These are phyloP conservation scores for Dioscorea dumetorum DNA, from an alignment of 106 monocot species.

Conservation along the genomic window DNA sequence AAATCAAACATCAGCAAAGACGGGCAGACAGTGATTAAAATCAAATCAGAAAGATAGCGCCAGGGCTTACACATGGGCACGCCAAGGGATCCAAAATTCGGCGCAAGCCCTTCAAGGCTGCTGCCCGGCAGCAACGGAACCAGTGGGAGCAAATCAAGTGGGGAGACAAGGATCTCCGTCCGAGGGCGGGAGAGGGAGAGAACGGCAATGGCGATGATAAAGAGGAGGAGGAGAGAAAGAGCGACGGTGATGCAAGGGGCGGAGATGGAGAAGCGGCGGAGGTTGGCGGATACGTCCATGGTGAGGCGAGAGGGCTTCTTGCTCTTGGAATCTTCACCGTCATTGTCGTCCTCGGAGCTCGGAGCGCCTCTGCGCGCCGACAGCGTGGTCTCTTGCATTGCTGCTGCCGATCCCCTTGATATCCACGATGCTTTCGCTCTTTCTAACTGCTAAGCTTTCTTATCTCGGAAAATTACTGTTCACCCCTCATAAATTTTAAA, in stretches of 20 bases:
- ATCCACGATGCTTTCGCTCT: too few relatives aligned
- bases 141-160: slow-evolving; percentile 21
- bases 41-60: too few relatives aligned
- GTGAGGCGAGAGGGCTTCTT: slow-evolving; percentile 25
- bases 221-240: slow-evolving; percentile 17
- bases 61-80: slow-evolving; percentile 84
- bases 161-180: slow-evolving; percentile 30
- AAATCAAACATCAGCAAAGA: too few relatives aligned
- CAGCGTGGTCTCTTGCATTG: slow-evolving; percentile 49
- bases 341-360: slow-evolving; percentile 11
- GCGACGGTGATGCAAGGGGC: slow-evolving; percentile 13
- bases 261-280: slow-evolving; percentile 9
- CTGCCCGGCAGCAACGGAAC: slow-evolving; percentile 18
- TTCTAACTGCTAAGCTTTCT: too few relatives aligned
- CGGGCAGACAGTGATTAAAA: too few relatives aligned
- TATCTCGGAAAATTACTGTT: too few relatives aligned
- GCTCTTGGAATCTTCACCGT: slow-evolving; percentile 61
- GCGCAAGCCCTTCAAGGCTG: slow-evolving; percentile 53
- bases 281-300: slow-evolving; percentile 8
- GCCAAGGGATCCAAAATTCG: slow-evolving; percentile 91
- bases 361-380: slow-evolving; percentile 40
- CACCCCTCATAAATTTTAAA: too few relatives aligned
- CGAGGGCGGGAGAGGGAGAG: slow-evolving; percentile 13
- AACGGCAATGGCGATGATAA: slow-evolving; percentile 3
- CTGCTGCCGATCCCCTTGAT: too few relatives aligned